A percentile compares a stretch with the other conserved stretches of the same genome.
These are phyloP conservation scores for Aureobasidium sp. DNA, from an alignment of 2,329 filamentous ascomycete genomes.

Conservation along the genomic window DNA sequence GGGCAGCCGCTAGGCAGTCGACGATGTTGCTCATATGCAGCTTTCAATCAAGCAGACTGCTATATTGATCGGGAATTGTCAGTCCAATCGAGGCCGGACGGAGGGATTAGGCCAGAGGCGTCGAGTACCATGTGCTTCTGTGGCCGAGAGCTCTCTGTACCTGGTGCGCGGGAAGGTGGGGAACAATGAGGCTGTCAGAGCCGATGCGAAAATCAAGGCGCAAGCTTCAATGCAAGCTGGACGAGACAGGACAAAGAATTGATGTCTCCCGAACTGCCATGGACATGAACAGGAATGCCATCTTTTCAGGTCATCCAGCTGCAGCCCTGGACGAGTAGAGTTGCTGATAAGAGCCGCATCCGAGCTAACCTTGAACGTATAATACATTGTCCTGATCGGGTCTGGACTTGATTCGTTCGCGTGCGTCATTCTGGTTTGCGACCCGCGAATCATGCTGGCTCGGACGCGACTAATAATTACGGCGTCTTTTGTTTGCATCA, in stretches of 20 bases:
- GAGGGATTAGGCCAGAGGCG: neutral
- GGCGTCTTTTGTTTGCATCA: neutral
- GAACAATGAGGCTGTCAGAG: neutral
- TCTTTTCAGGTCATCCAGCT: neutral
- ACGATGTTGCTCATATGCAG: constrained; percentile 12
- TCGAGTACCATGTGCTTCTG: constrained; percentile 7
- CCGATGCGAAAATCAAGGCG: neutral
- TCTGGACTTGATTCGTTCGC: neutral
- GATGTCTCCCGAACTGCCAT: neutral
- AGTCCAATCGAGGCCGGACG: neutral
- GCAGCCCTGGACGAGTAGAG: neutral
- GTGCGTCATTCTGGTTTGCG: neutral
- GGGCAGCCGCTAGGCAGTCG: constrained; percentile 8
- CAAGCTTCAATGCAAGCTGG: neutral
- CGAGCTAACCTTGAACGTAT: neutral
- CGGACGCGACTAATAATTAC: neutral
- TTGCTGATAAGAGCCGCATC: constrained; percentile 7
- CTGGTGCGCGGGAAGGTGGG: neutral
- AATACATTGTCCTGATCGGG: constrained; percentile 5
- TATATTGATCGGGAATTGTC: neutral
- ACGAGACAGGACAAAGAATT: neutral
- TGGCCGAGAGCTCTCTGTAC: neutral
- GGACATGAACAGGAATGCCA: neutral
- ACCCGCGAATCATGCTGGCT: neutral
- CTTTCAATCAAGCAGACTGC: neutral